phyloP scores from a whole-genome alignment of 805 yeast species.

The Schizosaccharomyces osmophilus region DNA sequence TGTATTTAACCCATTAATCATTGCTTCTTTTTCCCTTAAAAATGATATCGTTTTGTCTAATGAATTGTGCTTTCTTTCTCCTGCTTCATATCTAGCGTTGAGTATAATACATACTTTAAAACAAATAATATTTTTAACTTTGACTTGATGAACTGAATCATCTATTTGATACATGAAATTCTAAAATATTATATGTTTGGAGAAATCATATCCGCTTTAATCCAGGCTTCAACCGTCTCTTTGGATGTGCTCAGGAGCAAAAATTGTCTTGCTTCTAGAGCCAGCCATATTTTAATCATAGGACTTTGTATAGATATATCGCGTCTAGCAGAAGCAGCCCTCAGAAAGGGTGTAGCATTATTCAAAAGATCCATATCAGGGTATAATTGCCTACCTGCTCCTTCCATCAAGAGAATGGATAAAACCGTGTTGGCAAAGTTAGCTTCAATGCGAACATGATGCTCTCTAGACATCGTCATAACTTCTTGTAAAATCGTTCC shows the following conservation, averaged over 20 bases:
- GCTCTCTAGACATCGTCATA: conserved; percentile 70
- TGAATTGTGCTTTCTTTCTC: not conserved
- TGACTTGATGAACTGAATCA: not conserved
- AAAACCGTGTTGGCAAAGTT: conserved; percentile 90
- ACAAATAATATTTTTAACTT: not conserved
- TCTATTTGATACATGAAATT: not conserved
- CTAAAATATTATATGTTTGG: not conserved
- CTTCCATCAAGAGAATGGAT: conserved; percentile 74
- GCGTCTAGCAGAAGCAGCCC: not conserved
- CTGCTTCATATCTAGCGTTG: too few relatives aligned
- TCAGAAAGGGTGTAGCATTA: not conserved
- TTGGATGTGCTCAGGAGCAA: not conserved
- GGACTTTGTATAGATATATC: not conserved
- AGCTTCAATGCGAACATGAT: conserved; percentile 94
- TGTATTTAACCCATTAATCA: not conserved
- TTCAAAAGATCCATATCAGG: conserved; percentile 86
- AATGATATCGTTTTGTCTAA: not conserved
- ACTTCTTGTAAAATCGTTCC: conserved; percentile 77
- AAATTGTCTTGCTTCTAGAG: not conserved
- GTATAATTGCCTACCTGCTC: conserved; percentile 82
- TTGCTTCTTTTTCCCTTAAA: too few relatives aligned
- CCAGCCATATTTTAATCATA: not conserved
- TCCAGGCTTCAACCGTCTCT: not conserved
- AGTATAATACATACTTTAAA: not conserved
- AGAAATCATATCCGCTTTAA: not conserved